Conservation (phyloP, 768 basidiomycete species). For the Lyophyllum decastes region DNA sequence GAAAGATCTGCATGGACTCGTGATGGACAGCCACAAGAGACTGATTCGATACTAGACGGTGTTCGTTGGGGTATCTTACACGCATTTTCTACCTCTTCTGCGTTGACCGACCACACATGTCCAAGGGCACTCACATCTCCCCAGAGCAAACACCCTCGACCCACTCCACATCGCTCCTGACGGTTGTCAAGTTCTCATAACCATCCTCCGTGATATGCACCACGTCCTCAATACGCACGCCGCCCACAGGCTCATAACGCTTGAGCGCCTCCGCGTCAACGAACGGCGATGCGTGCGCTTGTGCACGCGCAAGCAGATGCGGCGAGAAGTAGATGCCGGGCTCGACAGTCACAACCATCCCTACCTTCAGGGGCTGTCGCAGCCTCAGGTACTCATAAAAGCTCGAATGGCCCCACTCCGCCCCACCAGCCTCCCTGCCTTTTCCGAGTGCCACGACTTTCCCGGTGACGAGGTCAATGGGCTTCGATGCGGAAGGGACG, state of each 20-base stretch:
- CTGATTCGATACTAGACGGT: neutral
- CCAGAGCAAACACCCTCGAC: conserved; percentile 84
- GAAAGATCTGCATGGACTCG: too few relatives aligned
- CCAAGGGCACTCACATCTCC: conserved; percentile 30
- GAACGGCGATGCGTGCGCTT: conserved; percentile 60
- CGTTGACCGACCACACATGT: neutral
- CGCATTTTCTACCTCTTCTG: neutral
- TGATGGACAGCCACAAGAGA: neutral
- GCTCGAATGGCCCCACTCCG: conserved; percentile 48
- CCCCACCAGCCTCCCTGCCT: neutral
- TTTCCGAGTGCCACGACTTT: conserved; percentile 21
- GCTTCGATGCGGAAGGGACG: conserved; percentile 81
- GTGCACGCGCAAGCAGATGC: conserved; percentile 67
- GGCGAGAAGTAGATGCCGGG: conserved; percentile 89
- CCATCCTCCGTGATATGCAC: conserved; percentile 75
- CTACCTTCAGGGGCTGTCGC: conserved; percentile 65
- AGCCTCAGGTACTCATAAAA: conserved; percentile 84
- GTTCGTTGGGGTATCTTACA: neutral
- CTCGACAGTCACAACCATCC: conserved; percentile 93
- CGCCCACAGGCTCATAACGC: conserved; percentile 81
- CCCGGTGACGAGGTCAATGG: conserved; percentile 56
- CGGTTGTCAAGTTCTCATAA: conserved; percentile 84
- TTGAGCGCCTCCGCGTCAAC: conserved; percentile 72
- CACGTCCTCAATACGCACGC: conserved; percentile 93
- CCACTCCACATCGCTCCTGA: conserved; percentile 80